These are phyloP conservation scores for Suillus fuscotomentosus DNA, from an alignment of 768 basidiomycete species.

Conservation along the genomic window DNA sequence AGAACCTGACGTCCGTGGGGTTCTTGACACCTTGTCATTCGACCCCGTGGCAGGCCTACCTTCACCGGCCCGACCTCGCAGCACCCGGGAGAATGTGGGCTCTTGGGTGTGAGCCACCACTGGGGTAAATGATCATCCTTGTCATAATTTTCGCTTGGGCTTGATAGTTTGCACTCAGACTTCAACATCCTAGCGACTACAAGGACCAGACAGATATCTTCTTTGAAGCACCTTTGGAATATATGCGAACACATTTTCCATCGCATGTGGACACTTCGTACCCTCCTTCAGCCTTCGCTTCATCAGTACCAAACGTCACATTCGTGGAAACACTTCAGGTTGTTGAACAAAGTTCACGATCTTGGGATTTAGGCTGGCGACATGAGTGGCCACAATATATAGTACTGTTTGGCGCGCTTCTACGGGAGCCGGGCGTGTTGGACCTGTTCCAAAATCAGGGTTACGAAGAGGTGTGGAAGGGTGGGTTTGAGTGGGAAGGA, in stretches of 20 bases:
- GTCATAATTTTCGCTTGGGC: slow-evolving; percentile 4
- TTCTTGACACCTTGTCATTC: slow-evolving; percentile 98
- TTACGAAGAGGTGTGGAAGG: slow-evolving; percentile 63
- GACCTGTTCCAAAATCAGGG: slow-evolving; percentile 49
- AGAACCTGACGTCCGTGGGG: slow-evolving; percentile 60
- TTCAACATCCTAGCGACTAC: slow-evolving; percentile 55
- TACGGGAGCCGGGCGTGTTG: slow-evolving; percentile 50
- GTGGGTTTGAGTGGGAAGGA: slow-evolving; percentile 77
- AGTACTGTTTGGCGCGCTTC: slow-evolving; percentile 79
- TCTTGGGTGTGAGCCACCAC: slow-evolving; percentile 90
- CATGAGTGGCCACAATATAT: slow-evolving; percentile 84
- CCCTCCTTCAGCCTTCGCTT: slow-evolving; percentile 58
- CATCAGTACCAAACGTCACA: slow-evolving; percentile 45
- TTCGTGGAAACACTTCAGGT: slow-evolving; percentile 20
- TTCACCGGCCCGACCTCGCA: slow-evolving; percentile 71
- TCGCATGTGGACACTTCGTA: slow-evolving; percentile 55
- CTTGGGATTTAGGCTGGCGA: slow-evolving; percentile 43
- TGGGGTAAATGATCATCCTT: slow-evolving; percentile 53
- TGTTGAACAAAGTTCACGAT: slow-evolving; percentile 27
- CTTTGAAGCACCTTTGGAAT: slow-evolving; percentile 66
- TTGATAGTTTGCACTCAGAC: slow-evolving; percentile 22
- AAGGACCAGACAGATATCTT: slow-evolving; percentile 82
- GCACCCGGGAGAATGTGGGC: slow-evolving; percentile 66
- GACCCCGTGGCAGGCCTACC: slow-evolving; percentile 85
- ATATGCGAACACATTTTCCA: slow-evolving; percentile 71